A percentile compares a stretch with the other conserved stretches of the same genome.
phyloP scores from a whole-genome alignment of 768 basidiomycete species.

The Termitomyces sp. region DNA sequence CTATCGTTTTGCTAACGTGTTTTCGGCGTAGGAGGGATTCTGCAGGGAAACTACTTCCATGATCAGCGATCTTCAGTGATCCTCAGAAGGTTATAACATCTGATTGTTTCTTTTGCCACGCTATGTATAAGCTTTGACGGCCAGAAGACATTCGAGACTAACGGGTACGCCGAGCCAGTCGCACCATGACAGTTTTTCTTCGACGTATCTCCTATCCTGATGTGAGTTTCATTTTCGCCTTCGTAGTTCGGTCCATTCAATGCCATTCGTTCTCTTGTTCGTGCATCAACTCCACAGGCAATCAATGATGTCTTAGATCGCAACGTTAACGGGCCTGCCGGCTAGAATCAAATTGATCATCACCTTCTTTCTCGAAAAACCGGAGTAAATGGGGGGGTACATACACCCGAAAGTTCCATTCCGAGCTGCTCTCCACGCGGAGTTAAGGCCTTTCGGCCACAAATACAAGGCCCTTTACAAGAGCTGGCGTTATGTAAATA shows the following conservation, averaged over 20 bases:
- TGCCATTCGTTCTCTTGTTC: neutral
- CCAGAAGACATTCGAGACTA: too few relatives aligned
- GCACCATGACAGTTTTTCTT: too few relatives aligned
- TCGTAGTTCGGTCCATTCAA: neutral
- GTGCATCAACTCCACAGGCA: neutral
- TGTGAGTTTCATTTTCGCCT: neutral
- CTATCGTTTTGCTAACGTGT: too few relatives aligned
- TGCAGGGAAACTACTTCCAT: too few relatives aligned
- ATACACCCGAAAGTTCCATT: conserved; percentile 1
- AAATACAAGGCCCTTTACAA: neutral
- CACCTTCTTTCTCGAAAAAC: conserved; percentile 6
- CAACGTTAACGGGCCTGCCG: neutral
- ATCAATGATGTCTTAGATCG: conserved; percentile 1
- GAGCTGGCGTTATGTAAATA: conserved; percentile 9
- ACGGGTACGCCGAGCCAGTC: too few relatives aligned
- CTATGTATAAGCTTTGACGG: too few relatives aligned
- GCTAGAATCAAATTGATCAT: conserved; percentile 4
- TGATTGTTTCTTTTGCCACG: too few relatives aligned
- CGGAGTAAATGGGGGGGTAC: neutral
- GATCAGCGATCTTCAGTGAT: too few relatives aligned
- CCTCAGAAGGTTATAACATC: too few relatives aligned
- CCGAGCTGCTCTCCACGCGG: conserved; percentile 6
- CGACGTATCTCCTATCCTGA: neutral
- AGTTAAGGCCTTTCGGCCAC: conserved; percentile 5
- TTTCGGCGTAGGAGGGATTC: too few relatives aligned